Evolutionary conservation across 108 stramenopile species (phyloP).

Genomic region (Nitzschia sp.): DNA sequence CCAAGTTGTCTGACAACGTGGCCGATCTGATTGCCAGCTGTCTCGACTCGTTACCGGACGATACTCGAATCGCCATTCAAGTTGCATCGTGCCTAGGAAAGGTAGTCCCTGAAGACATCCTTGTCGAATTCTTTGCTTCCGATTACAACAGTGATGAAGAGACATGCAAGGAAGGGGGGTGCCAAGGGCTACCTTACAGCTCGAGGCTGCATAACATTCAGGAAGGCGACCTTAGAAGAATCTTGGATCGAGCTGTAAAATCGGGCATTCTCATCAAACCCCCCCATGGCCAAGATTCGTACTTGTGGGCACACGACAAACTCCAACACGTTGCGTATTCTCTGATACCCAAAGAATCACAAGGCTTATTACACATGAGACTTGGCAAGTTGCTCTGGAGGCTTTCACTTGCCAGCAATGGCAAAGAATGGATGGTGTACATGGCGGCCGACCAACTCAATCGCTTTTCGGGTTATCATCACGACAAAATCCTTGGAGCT

Average conservation of each 20-base stretch:
- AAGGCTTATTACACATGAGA: conserved; percentile 15
- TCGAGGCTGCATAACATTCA: conserved; percentile 6
- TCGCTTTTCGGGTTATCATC: conserved; percentile 9
- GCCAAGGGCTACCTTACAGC: not conserved
- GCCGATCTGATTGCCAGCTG: conserved; percentile 44
- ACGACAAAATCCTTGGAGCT: conserved; percentile 7
- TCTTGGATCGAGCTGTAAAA: conserved; percentile 20
- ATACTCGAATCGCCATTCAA: conserved; percentile 22
- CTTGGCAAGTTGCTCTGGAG: conserved; percentile 39
- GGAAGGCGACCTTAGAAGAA: conserved; percentile 3
- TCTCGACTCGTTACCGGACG: conserved; percentile 23
- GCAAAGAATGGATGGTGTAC: conserved; percentile 39
- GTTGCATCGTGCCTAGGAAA: conserved; percentile 53
- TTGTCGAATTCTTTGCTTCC: conserved; percentile 15
- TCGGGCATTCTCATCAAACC: conserved; percentile 26
- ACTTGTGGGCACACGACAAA: conserved; percentile 48
- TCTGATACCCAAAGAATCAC: conserved; percentile 15
- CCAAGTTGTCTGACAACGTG: conserved; percentile 52
- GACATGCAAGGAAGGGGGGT: not conserved
- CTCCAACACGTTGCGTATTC: conserved; percentile 43
- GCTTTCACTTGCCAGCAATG: conserved; percentile 1
- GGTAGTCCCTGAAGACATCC: conserved; percentile 17
- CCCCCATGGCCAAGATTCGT: conserved; percentile 6
- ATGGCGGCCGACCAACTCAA: conserved; percentile 46
- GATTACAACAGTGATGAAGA: too few species aligned